phyloP scores from a whole-genome alignment of 148 eudicot species.

The Nepenthes mirabilis region DNA sequence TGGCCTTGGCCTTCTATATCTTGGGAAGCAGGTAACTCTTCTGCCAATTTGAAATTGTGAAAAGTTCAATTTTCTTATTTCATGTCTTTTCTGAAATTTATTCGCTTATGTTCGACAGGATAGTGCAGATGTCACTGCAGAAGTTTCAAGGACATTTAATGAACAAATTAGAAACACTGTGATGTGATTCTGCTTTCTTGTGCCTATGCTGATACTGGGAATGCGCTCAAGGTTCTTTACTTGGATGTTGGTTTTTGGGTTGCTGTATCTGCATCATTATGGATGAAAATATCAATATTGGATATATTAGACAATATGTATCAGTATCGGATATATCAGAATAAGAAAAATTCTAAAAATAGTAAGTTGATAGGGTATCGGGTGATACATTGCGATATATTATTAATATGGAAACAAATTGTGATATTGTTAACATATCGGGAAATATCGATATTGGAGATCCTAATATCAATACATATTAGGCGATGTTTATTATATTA shows the following conservation, averaged over 20 bases:
- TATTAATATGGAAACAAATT: no score
- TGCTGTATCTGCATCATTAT: no score
- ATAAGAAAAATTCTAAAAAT: no score
- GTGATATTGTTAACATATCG: no score
- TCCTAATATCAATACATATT: no score
- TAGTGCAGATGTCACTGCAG: conserved; percentile 86
- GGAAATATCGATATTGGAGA: no score
- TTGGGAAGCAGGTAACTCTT: conserved; percentile 77
- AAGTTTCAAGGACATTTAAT: conserved; percentile 83
- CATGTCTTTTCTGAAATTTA: neutral
- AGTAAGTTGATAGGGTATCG: no score
- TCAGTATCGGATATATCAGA: no score
- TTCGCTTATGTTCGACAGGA: conserved; percentile 34
- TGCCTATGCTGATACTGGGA: conserved; percentile 98
- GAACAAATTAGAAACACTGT: conserved; percentile 83
- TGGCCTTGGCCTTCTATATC: conserved; percentile 86
- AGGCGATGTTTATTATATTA: no score
- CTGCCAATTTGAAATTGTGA: neutral
- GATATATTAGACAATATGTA: no score
- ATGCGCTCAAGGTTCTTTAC: conserved; percentile 72
- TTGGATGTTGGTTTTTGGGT: conserved; percentile 3
- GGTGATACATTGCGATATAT: no score
- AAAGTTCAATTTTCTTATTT: neutral
- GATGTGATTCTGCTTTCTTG: conserved; percentile 90
- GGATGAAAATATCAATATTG: no score